Evolutionary conservation across 2,329 filamentous ascomycete species (phyloP).

Genomic region (Cladosporium austrohemisphaericum): DNA sequence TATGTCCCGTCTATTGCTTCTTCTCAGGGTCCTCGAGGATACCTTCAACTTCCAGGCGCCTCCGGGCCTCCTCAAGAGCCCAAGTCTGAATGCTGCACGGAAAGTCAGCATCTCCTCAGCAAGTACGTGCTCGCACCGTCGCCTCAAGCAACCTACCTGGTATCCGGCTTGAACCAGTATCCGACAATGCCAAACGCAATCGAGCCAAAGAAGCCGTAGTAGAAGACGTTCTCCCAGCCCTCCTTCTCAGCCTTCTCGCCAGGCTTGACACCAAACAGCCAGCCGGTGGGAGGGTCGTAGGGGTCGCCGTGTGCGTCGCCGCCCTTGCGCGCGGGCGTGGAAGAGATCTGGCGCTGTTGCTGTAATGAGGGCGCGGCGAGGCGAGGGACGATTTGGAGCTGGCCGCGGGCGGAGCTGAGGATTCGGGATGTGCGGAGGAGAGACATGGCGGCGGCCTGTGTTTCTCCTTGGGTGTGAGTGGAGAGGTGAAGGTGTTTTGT

Average conservation of each 20-base stretch:
- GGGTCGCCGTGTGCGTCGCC: slow-evolving; percentile 69
- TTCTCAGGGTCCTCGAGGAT: slow-evolving; percentile 74
- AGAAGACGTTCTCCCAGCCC: slow-evolving; percentile 88
- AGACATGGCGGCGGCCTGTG: slow-evolving; percentile 9
- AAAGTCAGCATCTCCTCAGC: slow-evolving; percentile 4
- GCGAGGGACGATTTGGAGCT: slow-evolving; percentile 32
- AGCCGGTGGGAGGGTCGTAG: slow-evolving; percentile 86
- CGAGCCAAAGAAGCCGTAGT: slow-evolving; percentile 79
- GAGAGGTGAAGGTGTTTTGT: slow-evolving; percentile 11
- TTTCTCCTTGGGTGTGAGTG: slow-evolving; percentile 6
- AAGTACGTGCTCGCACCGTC: background rate
- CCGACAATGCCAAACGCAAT: slow-evolving; percentile 70
- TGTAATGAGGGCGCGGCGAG: slow-evolving; percentile 23
- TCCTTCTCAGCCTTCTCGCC: slow-evolving; percentile 94
- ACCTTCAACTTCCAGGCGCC: slow-evolving; percentile 92
- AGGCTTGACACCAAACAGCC: slow-evolving; percentile 90
- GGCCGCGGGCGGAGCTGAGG: slow-evolving; percentile 29
- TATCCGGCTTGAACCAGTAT: slow-evolving; percentile 97
- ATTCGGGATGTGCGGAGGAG: slow-evolving; percentile 23
- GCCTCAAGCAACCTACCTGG: slow-evolving; percentile 83
- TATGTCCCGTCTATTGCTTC: slow-evolving; percentile 16
- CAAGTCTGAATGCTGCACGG: slow-evolving; percentile 87
- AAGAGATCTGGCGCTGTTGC: slow-evolving; percentile 31
- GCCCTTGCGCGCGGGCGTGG: slow-evolving; percentile 31
- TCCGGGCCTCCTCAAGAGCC: slow-evolving; percentile 93